Conservation (phyloP, 2,329 filamentous ascomycete genomes). For the Aspergillus fischeri region DNA sequence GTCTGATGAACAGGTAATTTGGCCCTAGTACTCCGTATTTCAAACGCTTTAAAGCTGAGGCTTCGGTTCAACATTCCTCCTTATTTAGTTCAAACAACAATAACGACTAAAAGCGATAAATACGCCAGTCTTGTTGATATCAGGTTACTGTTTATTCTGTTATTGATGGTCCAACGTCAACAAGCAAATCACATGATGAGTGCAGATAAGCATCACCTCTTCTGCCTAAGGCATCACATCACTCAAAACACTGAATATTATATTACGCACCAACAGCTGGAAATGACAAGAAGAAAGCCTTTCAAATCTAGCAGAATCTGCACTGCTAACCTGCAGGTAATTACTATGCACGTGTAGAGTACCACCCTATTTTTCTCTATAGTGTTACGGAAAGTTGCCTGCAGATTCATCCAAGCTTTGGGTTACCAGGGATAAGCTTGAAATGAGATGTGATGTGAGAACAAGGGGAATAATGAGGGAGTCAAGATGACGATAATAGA, state of each 20-base stretch:
- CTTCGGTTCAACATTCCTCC: background rate
- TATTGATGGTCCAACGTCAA: background rate
- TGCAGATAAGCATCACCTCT: background rate
- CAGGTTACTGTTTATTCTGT: background rate
- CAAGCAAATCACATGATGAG: background rate
- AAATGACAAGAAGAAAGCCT: background rate
- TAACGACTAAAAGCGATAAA: background rate
- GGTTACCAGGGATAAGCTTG: background rate
- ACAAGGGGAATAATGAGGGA: background rate
- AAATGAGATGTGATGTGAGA: background rate
- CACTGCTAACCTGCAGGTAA: background rate
- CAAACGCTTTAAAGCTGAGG: background rate
- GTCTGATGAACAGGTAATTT: background rate
- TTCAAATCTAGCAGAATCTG: background rate
- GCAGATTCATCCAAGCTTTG: background rate
- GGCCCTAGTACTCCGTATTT: background rate
- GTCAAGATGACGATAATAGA: background rate
- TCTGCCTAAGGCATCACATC: background rate
- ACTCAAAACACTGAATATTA: background rate
- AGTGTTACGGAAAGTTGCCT: background rate
- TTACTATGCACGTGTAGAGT: background rate
- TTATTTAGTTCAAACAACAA: background rate
- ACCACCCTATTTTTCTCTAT: background rate
- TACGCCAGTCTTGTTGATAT: background rate
- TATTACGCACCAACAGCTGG: background rate